phyloP scores from a whole-genome alignment of 345 rosid species.

The Jatropha curcas region DNA sequence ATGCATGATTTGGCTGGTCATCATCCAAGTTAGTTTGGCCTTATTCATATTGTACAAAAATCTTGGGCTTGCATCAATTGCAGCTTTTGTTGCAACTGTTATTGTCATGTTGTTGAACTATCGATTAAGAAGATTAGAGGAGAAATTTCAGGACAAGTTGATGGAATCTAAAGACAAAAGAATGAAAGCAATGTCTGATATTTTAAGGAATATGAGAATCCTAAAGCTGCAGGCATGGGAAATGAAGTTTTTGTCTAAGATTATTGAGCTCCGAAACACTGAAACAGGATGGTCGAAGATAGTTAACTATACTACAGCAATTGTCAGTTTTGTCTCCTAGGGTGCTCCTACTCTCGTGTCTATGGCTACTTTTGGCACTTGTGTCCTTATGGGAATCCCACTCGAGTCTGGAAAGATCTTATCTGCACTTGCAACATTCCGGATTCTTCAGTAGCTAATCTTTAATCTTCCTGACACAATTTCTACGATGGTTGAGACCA shows the following conservation, averaged over 20 bases:
- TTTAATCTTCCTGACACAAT: too few relatives aligned
- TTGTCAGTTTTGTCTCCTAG: conserved; percentile 92
- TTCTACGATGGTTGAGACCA: conserved; percentile 99
- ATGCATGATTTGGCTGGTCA: conserved; percentile 99
- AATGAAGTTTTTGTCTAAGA: too few relatives aligned
- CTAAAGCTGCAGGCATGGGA: conserved; percentile 95
- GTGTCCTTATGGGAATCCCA: too few relatives aligned
- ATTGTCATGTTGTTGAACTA: conserved; percentile 73
- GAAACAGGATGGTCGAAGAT: too few relatives aligned
- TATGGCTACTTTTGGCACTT: conserved; percentile 87
- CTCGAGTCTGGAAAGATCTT: too few relatives aligned
- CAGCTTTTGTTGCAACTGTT: conserved; percentile 86
- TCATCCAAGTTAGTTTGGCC: conserved; percentile 90
- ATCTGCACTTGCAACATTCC: too few relatives aligned
- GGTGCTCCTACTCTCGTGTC: conserved; percentile 98
- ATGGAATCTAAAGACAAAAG: conserved; percentile 97
- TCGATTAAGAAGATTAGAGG: conserved; percentile 80
- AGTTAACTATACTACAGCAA: too few relatives aligned
- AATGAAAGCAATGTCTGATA: conserved; percentile 95
- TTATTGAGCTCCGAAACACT: too few relatives aligned
- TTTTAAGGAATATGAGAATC: conserved; percentile 96
- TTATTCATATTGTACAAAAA: conserved; percentile 89
- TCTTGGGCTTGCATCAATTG: conserved; percentile 90
- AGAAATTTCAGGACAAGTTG: conserved; percentile 83
- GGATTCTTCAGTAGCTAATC: too few relatives aligned